These are phyloP conservation scores for Pugionium dolabratum DNA, from an alignment of 345 rosid genomes.

Conservation along the genomic window DNA sequence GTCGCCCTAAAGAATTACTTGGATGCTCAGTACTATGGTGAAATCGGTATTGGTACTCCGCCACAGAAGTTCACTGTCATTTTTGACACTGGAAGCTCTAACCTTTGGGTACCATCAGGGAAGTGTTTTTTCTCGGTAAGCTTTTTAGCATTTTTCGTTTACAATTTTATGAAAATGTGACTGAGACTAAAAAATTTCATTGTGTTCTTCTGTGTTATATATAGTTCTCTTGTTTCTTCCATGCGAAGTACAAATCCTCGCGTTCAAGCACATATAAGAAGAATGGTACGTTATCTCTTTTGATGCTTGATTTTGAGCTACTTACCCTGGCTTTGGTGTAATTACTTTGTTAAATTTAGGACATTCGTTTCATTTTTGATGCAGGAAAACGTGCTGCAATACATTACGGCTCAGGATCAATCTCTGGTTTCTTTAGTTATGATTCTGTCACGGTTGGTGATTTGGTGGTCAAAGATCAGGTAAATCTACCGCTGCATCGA, in stretches of 20 bases:
- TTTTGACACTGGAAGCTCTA: constrained; percentile 95
- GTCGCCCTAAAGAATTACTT: constrained; percentile 72
- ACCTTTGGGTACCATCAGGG: constrained; percentile 92
- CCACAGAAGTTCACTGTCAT: constrained; percentile 89
- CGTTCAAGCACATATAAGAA: constrained; percentile 71
- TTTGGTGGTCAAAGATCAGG: constrained; percentile 79
- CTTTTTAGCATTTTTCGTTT: constrained; percentile 5
- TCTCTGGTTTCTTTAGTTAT: constrained; percentile 81
- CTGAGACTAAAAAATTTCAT: neutral
- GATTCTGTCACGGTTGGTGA: constrained; percentile 80
- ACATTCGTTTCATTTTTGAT: neutral
- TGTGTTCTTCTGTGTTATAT: neutral
- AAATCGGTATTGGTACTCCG: constrained; percentile 84
- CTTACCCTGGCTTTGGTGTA: too few species aligned
- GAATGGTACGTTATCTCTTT: constrained; percentile 51
- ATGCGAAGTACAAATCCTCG: constrained; percentile 70
- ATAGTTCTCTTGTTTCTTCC: constrained; percentile 50
- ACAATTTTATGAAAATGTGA: too few species aligned
- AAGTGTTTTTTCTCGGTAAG: constrained; percentile 88
- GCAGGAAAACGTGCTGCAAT: constrained; percentile 68
- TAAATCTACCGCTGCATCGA: neutral
- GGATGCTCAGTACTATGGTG: constrained; percentile 97
- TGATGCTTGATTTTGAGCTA: neutral
- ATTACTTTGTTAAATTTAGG: too few species aligned
- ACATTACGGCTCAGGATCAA: constrained; percentile 86